phyloP scores from a whole-genome alignment of 148 eudicot species.

The Fagopyrum esculentum region DNA sequence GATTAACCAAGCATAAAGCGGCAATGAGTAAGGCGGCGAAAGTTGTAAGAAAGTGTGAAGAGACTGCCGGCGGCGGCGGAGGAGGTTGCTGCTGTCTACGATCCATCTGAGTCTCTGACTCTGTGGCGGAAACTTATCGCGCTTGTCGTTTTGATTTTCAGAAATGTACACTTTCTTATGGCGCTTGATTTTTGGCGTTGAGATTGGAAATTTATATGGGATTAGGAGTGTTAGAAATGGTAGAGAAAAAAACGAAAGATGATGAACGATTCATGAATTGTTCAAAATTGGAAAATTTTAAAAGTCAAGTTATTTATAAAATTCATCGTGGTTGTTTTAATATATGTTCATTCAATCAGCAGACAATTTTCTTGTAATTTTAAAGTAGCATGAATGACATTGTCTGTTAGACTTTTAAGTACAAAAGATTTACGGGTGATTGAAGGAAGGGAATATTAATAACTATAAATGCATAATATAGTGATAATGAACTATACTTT shows the following conservation, averaged over 20 bases:
- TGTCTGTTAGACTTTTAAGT: too few relatives aligned
- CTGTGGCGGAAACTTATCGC: not conserved
- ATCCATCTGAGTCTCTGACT: not conserved
- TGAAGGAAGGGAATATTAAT: too few relatives aligned
- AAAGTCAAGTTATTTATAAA: too few relatives aligned
- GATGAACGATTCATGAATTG: not conserved
- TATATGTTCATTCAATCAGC: too few relatives aligned
- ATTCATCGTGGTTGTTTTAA: too few relatives aligned
- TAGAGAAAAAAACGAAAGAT: not conserved
- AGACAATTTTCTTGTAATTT: too few relatives aligned
- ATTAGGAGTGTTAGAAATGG: too few relatives aligned
- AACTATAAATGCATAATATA: too few relatives aligned
- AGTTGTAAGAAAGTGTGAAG: not conserved
- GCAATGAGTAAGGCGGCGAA: slow-evolving; percentile 5
- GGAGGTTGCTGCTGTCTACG: not conserved
- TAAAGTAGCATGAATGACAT: too few relatives aligned
- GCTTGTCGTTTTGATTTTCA: not conserved
- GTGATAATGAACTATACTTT: too few relatives aligned
- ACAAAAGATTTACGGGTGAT: too few relatives aligned
- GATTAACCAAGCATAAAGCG: not conserved
- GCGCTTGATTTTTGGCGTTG: not conserved
- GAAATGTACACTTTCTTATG: not conserved
- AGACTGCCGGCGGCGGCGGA: not conserved
- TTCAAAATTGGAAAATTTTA: too few relatives aligned
- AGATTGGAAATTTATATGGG: not conserved